Percentiles rank a stretch among this genome's conserved stretches.
phyloP scores from a whole-genome alignment of 106 monocot species.

The Acorus calamus region DNA sequence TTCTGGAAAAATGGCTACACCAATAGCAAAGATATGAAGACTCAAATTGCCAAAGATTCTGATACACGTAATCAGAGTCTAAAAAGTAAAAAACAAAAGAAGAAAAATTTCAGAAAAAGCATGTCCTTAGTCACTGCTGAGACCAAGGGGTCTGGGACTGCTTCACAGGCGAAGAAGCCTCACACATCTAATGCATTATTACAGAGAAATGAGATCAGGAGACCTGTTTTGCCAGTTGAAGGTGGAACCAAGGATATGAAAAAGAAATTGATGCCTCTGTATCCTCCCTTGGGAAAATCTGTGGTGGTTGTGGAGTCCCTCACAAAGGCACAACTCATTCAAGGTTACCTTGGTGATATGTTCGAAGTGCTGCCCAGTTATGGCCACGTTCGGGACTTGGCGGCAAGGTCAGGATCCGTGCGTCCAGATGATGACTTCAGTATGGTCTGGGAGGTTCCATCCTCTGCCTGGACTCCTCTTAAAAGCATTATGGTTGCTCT shows the following conservation, averaged over 20 bases:
- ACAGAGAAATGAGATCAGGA: background rate
- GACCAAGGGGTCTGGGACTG: background rate
- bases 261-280: slow-evolving; percentile 45
- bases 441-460: slow-evolving; percentile 97
- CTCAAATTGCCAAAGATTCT: no score
- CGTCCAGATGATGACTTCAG: slow-evolving; percentile 95
- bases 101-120: no score
- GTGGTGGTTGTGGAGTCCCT: slow-evolving; percentile 90
- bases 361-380: slow-evolving; percentile 88
- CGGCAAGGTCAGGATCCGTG: slow-evolving; percentile 84
- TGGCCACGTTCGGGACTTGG: slow-evolving; percentile 95
- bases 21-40: no score
- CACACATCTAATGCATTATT: background rate
- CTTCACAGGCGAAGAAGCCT: slow-evolving; percentile 26
- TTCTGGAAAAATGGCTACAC: no score
- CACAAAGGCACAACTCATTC: slow-evolving; percentile 88
- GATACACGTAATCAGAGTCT: no score
- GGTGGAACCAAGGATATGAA: slow-evolving; percentile 3
- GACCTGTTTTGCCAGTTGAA: background rate
- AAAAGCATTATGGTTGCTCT: slow-evolving; percentile 83
- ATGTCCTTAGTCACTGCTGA: no score
- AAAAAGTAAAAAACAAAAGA: no score
- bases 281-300: slow-evolving; percentile 78
- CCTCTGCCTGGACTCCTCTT: slow-evolving; percentile 89
- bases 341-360: slow-evolving; percentile 75